Conservation (phyloP, 2,329 filamentous ascomycete species). For the Epichloe uncinata region DNA sequence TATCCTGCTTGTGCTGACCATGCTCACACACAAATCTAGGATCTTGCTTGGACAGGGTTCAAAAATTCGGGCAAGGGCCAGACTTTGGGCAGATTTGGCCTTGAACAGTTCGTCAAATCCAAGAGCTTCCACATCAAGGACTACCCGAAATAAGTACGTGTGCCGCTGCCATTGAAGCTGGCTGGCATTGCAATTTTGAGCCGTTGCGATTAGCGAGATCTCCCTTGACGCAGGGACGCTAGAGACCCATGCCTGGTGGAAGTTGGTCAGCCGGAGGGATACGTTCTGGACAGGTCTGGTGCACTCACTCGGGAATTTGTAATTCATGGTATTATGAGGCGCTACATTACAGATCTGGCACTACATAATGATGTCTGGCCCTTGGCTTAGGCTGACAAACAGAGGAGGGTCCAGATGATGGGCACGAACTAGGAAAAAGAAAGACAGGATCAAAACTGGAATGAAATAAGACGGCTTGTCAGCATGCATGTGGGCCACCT, state of each 20-base stretch:
- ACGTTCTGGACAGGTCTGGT: neutral
- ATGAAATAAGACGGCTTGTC: neutral
- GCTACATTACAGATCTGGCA: neutral
- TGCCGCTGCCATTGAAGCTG: neutral
- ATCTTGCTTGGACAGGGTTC: constrained; percentile 94
- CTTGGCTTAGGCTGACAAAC: neutral
- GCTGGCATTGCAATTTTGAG: neutral
- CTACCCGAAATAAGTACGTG: constrained; percentile 42
- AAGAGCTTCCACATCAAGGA: constrained; percentile 95
- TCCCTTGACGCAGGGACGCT: constrained; percentile 3
- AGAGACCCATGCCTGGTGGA: neutral
- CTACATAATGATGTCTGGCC: neutral
- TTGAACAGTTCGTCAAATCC: constrained; percentile 89
- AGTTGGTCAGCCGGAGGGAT: neutral
- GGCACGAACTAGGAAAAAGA: neutral
- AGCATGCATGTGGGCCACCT: neutral
- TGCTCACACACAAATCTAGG: constrained; percentile 33
- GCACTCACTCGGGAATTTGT: neutral
- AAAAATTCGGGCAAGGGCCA: constrained; percentile 92
- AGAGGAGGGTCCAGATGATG: neutral
- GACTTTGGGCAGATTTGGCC: constrained; percentile 79
- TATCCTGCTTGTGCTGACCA: neutral
- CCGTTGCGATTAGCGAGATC: constrained; percentile 11
- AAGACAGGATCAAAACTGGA: neutral
- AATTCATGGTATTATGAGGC: neutral